Conservation (phyloP, 1,284 basidiomycete species). For the Boletellus deceptivus region DNA sequence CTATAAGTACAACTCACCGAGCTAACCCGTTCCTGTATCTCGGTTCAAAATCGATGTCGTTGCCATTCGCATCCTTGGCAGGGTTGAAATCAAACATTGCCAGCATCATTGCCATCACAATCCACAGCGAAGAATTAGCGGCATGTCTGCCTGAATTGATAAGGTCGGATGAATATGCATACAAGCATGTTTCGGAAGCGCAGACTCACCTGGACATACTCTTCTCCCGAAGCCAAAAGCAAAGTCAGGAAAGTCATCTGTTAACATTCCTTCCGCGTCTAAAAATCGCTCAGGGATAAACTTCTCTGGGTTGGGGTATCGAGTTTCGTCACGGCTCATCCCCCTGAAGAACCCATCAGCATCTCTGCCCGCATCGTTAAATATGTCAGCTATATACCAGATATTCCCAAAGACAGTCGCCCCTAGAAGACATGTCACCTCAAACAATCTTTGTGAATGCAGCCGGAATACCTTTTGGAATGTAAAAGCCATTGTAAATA, state of each 20-base stretch:
- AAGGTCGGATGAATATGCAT: neutral
- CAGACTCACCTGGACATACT: slow-evolving; percentile 18
- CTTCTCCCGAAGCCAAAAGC: slow-evolving; percentile 28
- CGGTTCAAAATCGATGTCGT: slow-evolving; percentile 16
- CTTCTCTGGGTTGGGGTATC: slow-evolving; percentile 19
- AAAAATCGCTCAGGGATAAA: slow-evolving; percentile 29
- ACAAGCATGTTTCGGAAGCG: too few relatives aligned
- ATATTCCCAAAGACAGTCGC: slow-evolving; percentile 23
- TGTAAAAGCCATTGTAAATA: slow-evolving; percentile 25
- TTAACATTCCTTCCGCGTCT: slow-evolving; percentile 17
- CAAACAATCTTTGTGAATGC: neutral
- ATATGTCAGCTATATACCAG: slow-evolving; percentile 14
- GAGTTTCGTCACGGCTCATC: slow-evolving; percentile 24
- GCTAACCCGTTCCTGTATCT: slow-evolving; percentile 8
- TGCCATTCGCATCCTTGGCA: slow-evolving; percentile 17
- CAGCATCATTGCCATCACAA: slow-evolving; percentile 22
- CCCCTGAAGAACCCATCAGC: slow-evolving; percentile 18
- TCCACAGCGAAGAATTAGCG: slow-evolving; percentile 21
- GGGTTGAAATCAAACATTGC: slow-evolving; percentile 24
- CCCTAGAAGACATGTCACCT: slow-evolving; percentile 3
- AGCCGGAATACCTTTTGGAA: slow-evolving; percentile 25
- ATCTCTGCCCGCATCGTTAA: neutral
- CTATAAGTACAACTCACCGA: slow-evolving; percentile 9
- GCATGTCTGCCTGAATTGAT: slow-evolving; percentile 14
- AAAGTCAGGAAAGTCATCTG: slow-evolving; percentile 13